phyloP scores from a whole-genome alignment of 768 basidiomycete species.

The Pisolithus tinctorius region DNA sequence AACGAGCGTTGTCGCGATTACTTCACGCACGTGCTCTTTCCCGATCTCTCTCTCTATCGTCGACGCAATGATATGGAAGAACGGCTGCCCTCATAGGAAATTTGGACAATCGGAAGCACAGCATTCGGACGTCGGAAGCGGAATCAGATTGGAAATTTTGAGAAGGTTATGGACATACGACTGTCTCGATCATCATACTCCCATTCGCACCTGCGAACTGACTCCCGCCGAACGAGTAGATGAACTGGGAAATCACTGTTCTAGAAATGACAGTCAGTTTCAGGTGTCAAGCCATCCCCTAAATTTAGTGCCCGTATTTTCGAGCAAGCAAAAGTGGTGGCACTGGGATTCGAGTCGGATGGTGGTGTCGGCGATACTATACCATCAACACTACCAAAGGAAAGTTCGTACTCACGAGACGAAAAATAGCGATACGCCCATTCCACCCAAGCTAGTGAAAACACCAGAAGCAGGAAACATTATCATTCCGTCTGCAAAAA shows the following conservation, averaged over 20 bases:
- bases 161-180: slow-evolving; percentile 44
- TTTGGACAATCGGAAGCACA: no score
- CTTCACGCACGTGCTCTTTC: slow-evolving; percentile 55
- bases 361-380: no score
- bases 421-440: slow-evolving; percentile 96
- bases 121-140: no score
- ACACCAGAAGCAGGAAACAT: slow-evolving; percentile 82
- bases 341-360: no score
- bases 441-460: slow-evolving; percentile 75
- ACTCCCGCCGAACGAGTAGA: slow-evolving; percentile 82
- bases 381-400: no score
- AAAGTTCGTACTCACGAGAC: slow-evolving; percentile 47
- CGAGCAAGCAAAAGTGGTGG: no score
- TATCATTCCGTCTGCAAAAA: slow-evolving; percentile 78
- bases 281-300: no score
- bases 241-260: slow-evolving; percentile 73
- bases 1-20: slow-evolving; percentile 89
- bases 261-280: slow-evolving; percentile 24
- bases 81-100: slow-evolving; percentile 48
- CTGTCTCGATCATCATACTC: slow-evolving; percentile 98
- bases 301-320: no score
- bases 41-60: slow-evolving; percentile 69
- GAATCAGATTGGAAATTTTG: no score
- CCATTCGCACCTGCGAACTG: slow-evolving; percentile 88
- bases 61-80: slow-evolving; percentile 88